Base-by-base conservation (phyloP, 331 rosid genomes). In the Pyrus hybrid region DNA sequence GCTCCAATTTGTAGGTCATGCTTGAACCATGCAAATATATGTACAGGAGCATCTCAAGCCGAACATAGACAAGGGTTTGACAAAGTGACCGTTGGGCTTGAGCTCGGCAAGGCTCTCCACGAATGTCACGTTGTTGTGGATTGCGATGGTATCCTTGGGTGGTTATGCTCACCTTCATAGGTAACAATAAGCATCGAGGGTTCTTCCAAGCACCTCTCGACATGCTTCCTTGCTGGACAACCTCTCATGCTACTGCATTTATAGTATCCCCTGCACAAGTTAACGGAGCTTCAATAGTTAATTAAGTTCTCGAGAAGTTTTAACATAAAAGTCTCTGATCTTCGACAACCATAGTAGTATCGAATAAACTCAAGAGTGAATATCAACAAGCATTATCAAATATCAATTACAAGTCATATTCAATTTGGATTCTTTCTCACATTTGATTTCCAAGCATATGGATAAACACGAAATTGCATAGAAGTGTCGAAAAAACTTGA, bases 161-260 rank as follows among this genome's bases (percentile, higher is more conserved):
- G 99, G 85, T 89, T 95, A 71, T 95, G 99, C 81, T 95, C 99
- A 0, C 97, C 98, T 92, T 95, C 99, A 74, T 95, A 95, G 66
- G 98, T 95, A 70, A 95, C 98, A 4, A 87, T 84, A 49, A 95
- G 97, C 99, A 95, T 95, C 11, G 97, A 84, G 18, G 99, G 91
- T 41, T 95, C 97, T 82, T 95, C 98, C 82, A 91, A 88, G 87
- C 96, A 92, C 84, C 98, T 86, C 85, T 95, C 99, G 4, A 95
- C 99, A 63, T 95, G 99, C 85, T 95, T 95, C 87, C 99, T 95
- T 14, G 99, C 99, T 21, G 99, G 99, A 76, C 99, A 95, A 30
- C 99, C 99, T 85, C 99, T 89, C 98, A 95, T 95, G 93, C 99
- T 95, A 88, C 99, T 95, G 81, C 99, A 95, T 81, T 95, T 95